phyloP scores from a whole-genome alignment of 1,139 yeast species.

The Suhomyces maxii region DNA sequence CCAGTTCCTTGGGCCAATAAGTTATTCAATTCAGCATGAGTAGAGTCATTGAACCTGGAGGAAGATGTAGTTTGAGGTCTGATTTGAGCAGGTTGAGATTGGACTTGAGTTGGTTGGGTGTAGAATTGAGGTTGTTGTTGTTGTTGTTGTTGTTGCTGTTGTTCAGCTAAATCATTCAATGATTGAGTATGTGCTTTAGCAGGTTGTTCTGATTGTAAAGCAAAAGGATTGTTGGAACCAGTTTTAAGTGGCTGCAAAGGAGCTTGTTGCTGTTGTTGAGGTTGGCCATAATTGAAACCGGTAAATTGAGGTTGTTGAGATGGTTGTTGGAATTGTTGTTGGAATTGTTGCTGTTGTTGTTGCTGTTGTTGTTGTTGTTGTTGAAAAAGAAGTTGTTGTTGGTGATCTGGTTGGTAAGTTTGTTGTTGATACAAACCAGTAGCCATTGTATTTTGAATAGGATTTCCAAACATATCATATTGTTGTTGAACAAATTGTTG shows the following conservation, averaged over 20 bases:
- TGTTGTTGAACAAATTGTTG: conserved; percentile 26
- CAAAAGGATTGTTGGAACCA: conserved; percentile 91
- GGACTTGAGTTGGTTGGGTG: conserved; percentile 21
- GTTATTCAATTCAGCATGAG: conserved; percentile 68
- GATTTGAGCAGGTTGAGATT: conserved; percentile 13
- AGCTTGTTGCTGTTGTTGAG: conserved; percentile 37
- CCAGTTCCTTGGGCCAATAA: conserved; percentile 88
- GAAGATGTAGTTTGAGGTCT: conserved; percentile 35
- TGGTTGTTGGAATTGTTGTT: conserved; percentile 8
- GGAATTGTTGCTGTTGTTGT: conserved; percentile 33
- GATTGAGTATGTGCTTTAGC: conserved; percentile 12
- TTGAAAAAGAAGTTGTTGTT: conserved; percentile 25
- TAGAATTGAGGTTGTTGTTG: conserved; percentile 23
- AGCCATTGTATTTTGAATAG: conserved; percentile 56
- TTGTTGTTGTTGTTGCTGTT: conserved; percentile 22
- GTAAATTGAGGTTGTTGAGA: conserved; percentile 9
- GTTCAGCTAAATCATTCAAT: conserved; percentile 23
- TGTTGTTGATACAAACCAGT: conserved; percentile 45
- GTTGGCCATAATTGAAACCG: conserved; percentile 19
- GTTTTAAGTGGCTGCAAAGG: conserved; percentile 61
- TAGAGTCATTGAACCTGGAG: conserved; percentile 51
- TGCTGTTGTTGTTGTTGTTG: conserved; percentile 35
- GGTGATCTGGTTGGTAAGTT: conserved; percentile 34
- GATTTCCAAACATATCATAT: conserved; percentile 80
- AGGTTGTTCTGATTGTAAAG: conserved; percentile 40